Evolutionary conservation across 2,329 filamentous ascomycete genomes (phyloP), one percentile per base, ranked within the genome.

Genomic region (Lachnellula cervina): DNA sequence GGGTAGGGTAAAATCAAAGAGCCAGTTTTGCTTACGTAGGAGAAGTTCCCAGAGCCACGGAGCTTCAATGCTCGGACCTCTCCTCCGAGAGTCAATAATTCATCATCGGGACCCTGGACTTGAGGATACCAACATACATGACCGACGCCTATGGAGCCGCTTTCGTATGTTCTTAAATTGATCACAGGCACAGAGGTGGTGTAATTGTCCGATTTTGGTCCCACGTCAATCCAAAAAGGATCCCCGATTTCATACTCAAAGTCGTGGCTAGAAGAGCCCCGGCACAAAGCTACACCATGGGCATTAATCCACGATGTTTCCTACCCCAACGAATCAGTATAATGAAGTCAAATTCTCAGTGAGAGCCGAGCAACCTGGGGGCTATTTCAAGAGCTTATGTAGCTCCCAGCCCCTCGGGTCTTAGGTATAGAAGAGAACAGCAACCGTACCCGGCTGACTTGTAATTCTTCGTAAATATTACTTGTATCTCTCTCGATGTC

Each of bases 401-500:
- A 32, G 28, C 28, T 32, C 28, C 28, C 28, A 32, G 28, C 28
- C 9, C 28, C 28, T 11, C 28, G 28, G 28, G 28, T 32, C 28
- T 1, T 32, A 13, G 28, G 28, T 32, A 11, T 32, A 32, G 28
- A 32, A 32, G 8, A 11, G 8, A 11, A 32, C 28, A 32, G 28
- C 9, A 32, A 32, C 9, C 28, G 9, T 32, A 32, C 28, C 28
- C 11, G 59, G 25, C 38, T 54, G 17, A 63, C 49, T 38, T 54
- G 49, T 25, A 47, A 28, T 13, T 44, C 58, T 19, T 55, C 38
- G 34, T 63, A 65, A 19, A 57, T 50, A 19, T 52, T 48, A 32
- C 43, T 62, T 9, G 55, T 44, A 37, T 64, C 60, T 43, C 59
- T 58, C 50, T 67, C 65, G 28, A 67, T 60, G n/a, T 66, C 62